Base-by-base conservation (phyloP, 306 rosid species). In the Ceratonia siliqua region DNA sequence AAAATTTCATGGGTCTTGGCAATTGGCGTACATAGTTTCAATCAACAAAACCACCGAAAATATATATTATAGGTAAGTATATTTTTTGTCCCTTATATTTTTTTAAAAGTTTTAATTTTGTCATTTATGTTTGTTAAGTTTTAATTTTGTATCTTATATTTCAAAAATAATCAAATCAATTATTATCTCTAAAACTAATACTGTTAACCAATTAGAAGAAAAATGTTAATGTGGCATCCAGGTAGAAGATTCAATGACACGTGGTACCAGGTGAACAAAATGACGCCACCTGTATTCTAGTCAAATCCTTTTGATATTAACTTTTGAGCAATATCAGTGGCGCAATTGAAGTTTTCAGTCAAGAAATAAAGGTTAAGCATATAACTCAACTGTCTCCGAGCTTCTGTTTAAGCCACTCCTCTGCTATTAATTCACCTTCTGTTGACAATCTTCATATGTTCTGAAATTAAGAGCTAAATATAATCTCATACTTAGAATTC, bases 381-480 rank as follows among this genome's bases (percentile, higher is more conserved):
- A 20, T 68, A 32, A 49, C 61, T 30, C 12, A 17, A 10, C 8
- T 48, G 36, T 17, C 27, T 17, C 14, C 7, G 30, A 3, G 25
- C 25, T 45, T 45, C 6, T 27, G 22, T 20, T 18, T 32, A 3
- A 32, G 18, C 22, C 18, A 24, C 50, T 50, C 49, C 11, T 6
- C 8, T 4, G 14, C n/a, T n/a, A n/a, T n/a, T n/a, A n/a, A n/a
- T 35, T 27, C 21, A 32, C 12, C 45, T 55, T 57, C 21, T n/a
- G 25, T 14, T 15, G 17, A 33, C 24, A 4, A 15, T 30, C 11
- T 30, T 27, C 41, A 57, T 57, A n/a, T 10, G 22, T 52, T 52
- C 46, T 35, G 33, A 75, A 24, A 53, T 36, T 57, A 18, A 50
- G 28, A 39, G 35, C 84, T 24, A n/a, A 22, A 65, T 30, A 6